A percentile compares a stretch with the other conserved stretches of the same genome.
Evolutionary conservation across 257 asterid genomes (phyloP).

Genomic region (Echium plantagineum): DNA sequence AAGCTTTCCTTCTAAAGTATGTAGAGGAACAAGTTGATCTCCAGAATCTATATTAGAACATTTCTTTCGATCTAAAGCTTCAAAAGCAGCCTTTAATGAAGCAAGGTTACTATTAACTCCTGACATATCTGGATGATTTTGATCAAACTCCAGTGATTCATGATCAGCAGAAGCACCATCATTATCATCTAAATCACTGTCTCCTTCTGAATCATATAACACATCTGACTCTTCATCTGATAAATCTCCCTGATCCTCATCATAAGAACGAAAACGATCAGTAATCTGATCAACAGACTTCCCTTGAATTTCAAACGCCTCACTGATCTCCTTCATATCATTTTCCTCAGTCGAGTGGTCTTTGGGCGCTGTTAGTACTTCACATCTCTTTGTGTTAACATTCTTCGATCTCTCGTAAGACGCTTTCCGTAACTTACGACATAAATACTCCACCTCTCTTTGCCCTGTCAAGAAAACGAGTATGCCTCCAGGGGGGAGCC

Average conservation of each 20-base stretch:
- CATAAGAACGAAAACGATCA: conserved; percentile 48
- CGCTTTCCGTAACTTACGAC: conserved; percentile 52
- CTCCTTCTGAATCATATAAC: no score
- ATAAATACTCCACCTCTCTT: conserved; percentile 77
- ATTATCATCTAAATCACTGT: no score
- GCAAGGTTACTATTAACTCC: no score
- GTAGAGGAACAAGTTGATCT: conserved; percentile 15
- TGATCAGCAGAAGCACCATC: no score
- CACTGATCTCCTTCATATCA: conserved; percentile 50
- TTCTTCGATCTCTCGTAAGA: conserved; percentile 39
- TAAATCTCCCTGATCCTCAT: conserved; percentile 38
- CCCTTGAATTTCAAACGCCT: conserved; percentile 67
- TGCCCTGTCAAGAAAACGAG: conserved; percentile 96
- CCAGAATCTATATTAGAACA: conserved; percentile 15
- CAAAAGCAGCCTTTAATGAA: no score
- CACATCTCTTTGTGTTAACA: conserved; percentile 19
- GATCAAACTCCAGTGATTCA: no score
- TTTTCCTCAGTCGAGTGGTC: conserved; percentile 32
- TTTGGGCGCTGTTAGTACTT: conserved; percentile 19
- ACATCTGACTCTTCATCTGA: conserved; percentile 57
- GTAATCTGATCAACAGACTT: conserved; percentile 41
- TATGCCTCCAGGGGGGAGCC: no score
- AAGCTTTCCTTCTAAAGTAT: conserved; percentile 20
- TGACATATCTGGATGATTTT: no score
- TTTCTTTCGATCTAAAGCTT: no score